phyloP scores from a whole-genome alignment of 257 asterid genomes.

The Solanum arcanum region DNA sequence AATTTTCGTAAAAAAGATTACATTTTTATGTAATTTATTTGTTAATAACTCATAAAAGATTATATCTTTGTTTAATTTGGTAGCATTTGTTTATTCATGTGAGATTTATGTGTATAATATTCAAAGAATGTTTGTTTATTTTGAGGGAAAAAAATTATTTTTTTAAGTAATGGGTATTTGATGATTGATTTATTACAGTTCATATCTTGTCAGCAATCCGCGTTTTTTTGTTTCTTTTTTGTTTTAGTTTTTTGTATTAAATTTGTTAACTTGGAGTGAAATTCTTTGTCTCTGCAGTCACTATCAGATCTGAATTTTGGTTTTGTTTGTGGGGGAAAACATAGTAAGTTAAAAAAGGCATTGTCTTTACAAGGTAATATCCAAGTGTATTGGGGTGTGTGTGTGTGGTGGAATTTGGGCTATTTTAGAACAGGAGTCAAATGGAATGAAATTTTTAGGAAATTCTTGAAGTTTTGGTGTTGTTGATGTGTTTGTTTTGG shows the following conservation, averaged over 20 bases:
- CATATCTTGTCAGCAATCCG: constrained; percentile 66
- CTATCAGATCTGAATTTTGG: constrained; percentile 45
- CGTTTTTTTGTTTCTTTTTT: constrained; percentile 20
- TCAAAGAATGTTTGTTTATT: constrained; percentile 12
- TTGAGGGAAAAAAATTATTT: background rate
- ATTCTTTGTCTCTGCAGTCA: constrained; percentile 20
- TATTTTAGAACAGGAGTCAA: background rate
- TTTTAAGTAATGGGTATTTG: background rate
- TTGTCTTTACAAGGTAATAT: background rate
- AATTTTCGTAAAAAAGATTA: background rate
- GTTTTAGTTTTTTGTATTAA: background rate
- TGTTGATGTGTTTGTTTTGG: background rate
- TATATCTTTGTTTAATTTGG: constrained; percentile 10
- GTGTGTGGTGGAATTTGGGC: background rate
- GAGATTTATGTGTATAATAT: background rate
- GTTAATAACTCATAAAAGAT: background rate
- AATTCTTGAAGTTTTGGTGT: background rate
- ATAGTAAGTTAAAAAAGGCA: constrained; percentile 5
- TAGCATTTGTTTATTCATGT: background rate
- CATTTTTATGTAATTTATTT: background rate
- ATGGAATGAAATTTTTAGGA: background rate
- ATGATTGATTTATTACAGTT: constrained; percentile 23
- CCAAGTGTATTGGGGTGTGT: background rate
- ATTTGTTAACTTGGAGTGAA: background rate
- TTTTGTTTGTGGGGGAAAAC: constrained; percentile 9